A percentile compares a stretch with the other conserved stretches of the same genome.
Conservation (phyloP, 495 filamentous ascomycete genomes). For the Staphylotrichum longicolle region DNA sequence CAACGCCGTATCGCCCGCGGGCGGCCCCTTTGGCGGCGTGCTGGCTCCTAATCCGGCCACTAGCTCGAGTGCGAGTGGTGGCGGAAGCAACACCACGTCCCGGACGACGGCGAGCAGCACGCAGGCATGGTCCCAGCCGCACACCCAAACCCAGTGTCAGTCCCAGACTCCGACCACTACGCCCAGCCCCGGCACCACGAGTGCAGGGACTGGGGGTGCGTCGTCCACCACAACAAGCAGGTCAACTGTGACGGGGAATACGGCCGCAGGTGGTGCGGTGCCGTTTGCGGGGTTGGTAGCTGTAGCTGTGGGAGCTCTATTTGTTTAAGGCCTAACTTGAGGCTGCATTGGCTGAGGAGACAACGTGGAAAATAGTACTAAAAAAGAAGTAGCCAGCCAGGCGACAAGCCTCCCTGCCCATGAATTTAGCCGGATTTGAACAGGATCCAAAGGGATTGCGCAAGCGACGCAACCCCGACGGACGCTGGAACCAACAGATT, state of each 20-base stretch:
- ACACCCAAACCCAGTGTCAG: background rate
- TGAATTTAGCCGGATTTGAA: too few species aligned
- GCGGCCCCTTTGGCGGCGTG: constrained; percentile 25
- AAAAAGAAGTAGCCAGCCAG: too few species aligned
- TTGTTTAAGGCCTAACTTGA: constrained; percentile 14
- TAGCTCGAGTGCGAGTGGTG: background rate
- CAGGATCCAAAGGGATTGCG: too few species aligned
- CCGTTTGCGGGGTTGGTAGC: constrained; percentile 20
- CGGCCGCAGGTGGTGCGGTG: constrained; percentile 1
- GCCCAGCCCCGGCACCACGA: background rate
- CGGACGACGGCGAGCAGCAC: background rate
- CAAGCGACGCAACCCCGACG: too few species aligned
- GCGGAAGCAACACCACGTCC: background rate
- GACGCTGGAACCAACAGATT: too few species aligned
- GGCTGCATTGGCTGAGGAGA: too few species aligned
- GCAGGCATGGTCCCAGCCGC: background rate
- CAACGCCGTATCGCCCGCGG: constrained; percentile 22
- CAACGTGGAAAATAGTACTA: too few species aligned
- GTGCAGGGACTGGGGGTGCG: background rate
- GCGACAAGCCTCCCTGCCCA: too few species aligned
- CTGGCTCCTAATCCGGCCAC: constrained; percentile 9
- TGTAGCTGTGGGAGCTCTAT: constrained; percentile 17
- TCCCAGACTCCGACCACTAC: background rate
- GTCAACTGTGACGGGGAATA: constrained; percentile 11
- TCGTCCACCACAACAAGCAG: background rate